Evolutionary conservation across 2,329 filamentous ascomycete genomes (phyloP).

Genomic region (Curvularia spicifera): DNA sequence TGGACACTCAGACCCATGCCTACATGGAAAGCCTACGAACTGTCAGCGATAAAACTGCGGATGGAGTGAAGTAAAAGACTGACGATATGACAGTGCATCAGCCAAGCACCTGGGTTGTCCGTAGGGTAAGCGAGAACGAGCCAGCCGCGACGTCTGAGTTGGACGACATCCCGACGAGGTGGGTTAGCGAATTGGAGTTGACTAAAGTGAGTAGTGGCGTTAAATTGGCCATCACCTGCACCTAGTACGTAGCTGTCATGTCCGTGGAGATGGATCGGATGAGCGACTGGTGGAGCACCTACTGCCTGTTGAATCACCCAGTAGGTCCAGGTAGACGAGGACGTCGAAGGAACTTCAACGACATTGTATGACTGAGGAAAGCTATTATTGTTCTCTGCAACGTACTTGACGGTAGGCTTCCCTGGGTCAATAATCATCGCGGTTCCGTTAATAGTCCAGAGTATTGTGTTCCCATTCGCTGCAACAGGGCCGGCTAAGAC

Average conservation of each 20-base stretch:
- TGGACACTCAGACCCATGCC: slow-evolving; percentile 37
- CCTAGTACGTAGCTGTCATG: slow-evolving; percentile 37
- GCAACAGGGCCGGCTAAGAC: slow-evolving; percentile 41
- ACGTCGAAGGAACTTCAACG: slow-evolving; percentile 48
- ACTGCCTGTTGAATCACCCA: slow-evolving; percentile 56
- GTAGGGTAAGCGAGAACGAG: slow-evolving; percentile 59
- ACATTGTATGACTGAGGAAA: slow-evolving; percentile 52
- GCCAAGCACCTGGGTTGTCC: slow-evolving; percentile 57
- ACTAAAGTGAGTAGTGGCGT: slow-evolving; percentile 15
- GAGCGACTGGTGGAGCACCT: slow-evolving; percentile 46
- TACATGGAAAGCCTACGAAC: slow-evolving; percentile 32
- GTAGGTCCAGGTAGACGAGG: slow-evolving; percentile 49
- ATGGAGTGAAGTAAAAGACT: neutral
- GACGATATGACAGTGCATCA: slow-evolving; percentile 40
- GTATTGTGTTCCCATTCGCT: slow-evolving; percentile 34
- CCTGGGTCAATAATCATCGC: slow-evolving; percentile 57
- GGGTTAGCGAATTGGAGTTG: slow-evolving; percentile 46
- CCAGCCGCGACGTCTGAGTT: slow-evolving; percentile 45
- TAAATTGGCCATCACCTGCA: slow-evolving; percentile 43
- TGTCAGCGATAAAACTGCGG: neutral
- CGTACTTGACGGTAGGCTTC: slow-evolving; percentile 56
- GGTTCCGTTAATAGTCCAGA: slow-evolving; percentile 53
- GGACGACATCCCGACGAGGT: slow-evolving; percentile 44
- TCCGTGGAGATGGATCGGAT: slow-evolving; percentile 41
- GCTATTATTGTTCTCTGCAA: slow-evolving; percentile 50